phyloP scores from a whole-genome alignment of 2,329 filamentous ascomycete species.

The Huntiella abstrusa region DNA sequence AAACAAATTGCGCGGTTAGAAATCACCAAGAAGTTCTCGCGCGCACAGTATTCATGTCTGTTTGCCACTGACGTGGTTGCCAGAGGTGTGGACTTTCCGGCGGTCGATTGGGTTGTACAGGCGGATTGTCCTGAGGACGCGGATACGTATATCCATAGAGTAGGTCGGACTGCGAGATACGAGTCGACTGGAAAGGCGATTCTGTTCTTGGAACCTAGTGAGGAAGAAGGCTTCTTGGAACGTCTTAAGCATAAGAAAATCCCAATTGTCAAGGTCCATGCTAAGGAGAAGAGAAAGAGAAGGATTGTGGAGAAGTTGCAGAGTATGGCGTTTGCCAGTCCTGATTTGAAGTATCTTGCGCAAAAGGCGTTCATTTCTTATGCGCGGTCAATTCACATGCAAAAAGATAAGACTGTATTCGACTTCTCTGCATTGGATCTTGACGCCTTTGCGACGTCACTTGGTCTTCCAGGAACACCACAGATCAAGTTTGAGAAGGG shows the following conservation, averaged over 20 bases:
- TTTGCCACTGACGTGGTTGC: constrained; percentile 94
- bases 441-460: constrained; percentile 65
- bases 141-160: constrained; percentile 93
- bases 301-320: constrained; percentile 72
- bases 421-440: constrained; percentile 65
- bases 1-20: constrained; percentile 80
- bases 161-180: constrained; percentile 86
- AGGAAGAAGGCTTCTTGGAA: constrained; percentile 80
- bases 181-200: constrained; percentile 75
- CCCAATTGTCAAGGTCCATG: constrained; percentile 67
- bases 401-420: constrained; percentile 85
- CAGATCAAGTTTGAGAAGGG: constrained; percentile 88
- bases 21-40: constrained; percentile 66
- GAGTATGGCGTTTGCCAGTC: constrained; percentile 89
- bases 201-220: constrained; percentile 77
- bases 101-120: constrained; percentile 98
- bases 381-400: constrained; percentile 63
- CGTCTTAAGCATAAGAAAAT: constrained; percentile 78
- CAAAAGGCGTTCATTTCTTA: constrained; percentile 95
- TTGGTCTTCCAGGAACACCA: constrained; percentile 79
- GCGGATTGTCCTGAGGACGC: constrained; percentile 92
- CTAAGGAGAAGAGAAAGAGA: constrained; percentile 75
- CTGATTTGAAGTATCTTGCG: constrained; percentile 81
- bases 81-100: constrained; percentile 83
- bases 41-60: constrained; percentile 66